These are phyloP conservation scores for Ophiostoma quercus DNA, from an alignment of 2,329 filamentous ascomycete genomes.

Conservation along the genomic window DNA sequence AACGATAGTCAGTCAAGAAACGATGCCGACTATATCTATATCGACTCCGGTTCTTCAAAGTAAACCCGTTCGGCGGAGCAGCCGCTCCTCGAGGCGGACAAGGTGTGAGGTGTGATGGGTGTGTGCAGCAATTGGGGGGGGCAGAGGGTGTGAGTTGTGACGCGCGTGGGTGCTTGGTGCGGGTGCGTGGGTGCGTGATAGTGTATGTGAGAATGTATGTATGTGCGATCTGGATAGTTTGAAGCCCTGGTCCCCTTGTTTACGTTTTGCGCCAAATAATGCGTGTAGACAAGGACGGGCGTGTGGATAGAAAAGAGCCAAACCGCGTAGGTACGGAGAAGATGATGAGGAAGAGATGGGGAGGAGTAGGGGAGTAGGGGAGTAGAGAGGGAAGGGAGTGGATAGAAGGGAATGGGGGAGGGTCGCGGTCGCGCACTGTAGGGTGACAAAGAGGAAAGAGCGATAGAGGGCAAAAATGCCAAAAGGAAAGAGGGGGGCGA, in stretches of 20 bases:
- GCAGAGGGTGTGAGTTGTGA: constrained; percentile 14
- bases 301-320: constrained; percentile 15
- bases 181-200: constrained; percentile 10
- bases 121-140: constrained; percentile 10
- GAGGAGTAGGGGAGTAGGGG: not conserved
- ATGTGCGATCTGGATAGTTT: constrained; percentile 13
- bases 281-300: constrained; percentile 16
- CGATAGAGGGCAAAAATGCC: not conserved
- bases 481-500: constrained; percentile 1
- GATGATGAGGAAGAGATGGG: constrained; percentile 8
- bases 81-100: not conserved
- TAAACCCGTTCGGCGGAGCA: constrained; percentile 7
- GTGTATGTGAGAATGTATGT: constrained; percentile 8
- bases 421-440: constrained; percentile 11
- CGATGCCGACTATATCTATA: not conserved
- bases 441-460: constrained; percentile 12
- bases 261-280: constrained; percentile 7
- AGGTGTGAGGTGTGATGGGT: constrained; percentile 4
- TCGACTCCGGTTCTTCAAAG: not conserved
- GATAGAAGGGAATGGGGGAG: constrained; percentile 5
- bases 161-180: constrained; percentile 8
- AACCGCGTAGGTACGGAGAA: not conserved
- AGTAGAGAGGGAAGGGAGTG: constrained; percentile 3
- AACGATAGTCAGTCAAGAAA: not conserved
- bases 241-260: constrained; percentile 15